A percentile compares a stretch with the other conserved stretches of the same genome.
These are phyloP conservation scores for Cryphonectria carpinicola DNA, from an alignment of 2,329 filamentous ascomycete species.

Conservation along the genomic window DNA sequence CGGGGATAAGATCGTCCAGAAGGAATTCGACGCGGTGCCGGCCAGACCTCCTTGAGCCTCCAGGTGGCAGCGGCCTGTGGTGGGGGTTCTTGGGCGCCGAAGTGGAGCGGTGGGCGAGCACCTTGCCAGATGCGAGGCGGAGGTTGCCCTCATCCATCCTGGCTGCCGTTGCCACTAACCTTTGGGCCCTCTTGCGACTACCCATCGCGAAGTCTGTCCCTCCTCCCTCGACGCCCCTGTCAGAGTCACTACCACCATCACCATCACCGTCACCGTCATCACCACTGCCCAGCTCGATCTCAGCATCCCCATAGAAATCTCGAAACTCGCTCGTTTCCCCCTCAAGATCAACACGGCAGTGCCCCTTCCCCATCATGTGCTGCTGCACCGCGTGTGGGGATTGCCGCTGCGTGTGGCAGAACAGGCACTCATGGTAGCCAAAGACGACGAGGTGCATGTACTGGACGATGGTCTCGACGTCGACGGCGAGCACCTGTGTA, in stretches of 20 bases:
- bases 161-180: neutral
- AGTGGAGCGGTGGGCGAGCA: constrained; percentile 37
- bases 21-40: neutral
- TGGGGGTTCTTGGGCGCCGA: constrained; percentile 5
- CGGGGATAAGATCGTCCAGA: neutral
- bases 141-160: constrained; percentile 28
- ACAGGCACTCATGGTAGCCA: constrained; percentile 54
- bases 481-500: constrained; percentile 43
- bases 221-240: neutral
- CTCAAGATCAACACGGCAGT: constrained; percentile 48
- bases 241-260: neutral
- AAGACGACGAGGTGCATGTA: constrained; percentile 55
- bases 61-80: constrained; percentile 18
- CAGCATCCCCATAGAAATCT: constrained; percentile 44
- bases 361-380: constrained; percentile 53
- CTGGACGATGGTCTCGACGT: constrained; percentile 50
- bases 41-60: neutral
- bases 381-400: constrained; percentile 52
- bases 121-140: constrained; percentile 40
- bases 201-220: too few relatives aligned
- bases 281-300: neutral
- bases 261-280: constrained; percentile 21
- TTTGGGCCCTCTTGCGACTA: neutral
- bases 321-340: constrained; percentile 42
- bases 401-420: constrained; percentile 49